Evolutionary conservation across 2,329 filamentous ascomycete genomes (phyloP), one percentile per base, ranked within the genome.

Genomic region (Colletotrichum kahawae): DNA sequence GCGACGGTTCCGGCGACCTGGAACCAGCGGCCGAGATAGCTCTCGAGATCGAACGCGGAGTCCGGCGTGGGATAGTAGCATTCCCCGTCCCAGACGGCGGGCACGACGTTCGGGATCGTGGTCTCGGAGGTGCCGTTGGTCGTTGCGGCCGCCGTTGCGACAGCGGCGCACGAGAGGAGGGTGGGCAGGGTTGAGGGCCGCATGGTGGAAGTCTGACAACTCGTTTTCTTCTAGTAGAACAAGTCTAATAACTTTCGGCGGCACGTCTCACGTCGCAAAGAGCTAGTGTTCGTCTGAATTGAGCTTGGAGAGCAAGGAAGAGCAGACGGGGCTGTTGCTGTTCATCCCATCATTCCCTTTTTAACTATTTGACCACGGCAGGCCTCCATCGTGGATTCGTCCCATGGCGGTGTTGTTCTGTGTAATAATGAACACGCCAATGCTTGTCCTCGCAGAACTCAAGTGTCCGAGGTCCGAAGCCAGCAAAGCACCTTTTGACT

Each of bases 11-110:
- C 82, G 14, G 82, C 82, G 24, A 83, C 80, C 77, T 83, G 81
- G 65, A 82, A 82, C 82, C 81, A 82, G 60, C 81, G 80, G 14
- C 82, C 81, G 27, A 82, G 80, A 72, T 83, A 83, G 18, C 80
- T 77, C 36, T 78, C 77, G 36, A 82, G 78, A 21, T 79, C 71
- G 65, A 83, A 83, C 21, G 74, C 78, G 21, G 77, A 67, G 70
- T 83, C 82, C 29, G 79, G 73, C 8, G 77, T 75, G 10, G 81
- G 82, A 67, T 83, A 82, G 77, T 79, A 82, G 70, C 82, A 83
- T 14, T 77, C 65, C 29, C 82, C 81, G 62, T 83, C 82, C 79
- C 79, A 83, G 14, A 78, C 66, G 2, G 82, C 79, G 12, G 81
- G 81, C 10, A 82, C 79, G 31, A 80, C 80, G 66, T 77, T 79